phyloP scores from a whole-genome alignment of 768 basidiomycete species.

The Russula sp. region DNA sequence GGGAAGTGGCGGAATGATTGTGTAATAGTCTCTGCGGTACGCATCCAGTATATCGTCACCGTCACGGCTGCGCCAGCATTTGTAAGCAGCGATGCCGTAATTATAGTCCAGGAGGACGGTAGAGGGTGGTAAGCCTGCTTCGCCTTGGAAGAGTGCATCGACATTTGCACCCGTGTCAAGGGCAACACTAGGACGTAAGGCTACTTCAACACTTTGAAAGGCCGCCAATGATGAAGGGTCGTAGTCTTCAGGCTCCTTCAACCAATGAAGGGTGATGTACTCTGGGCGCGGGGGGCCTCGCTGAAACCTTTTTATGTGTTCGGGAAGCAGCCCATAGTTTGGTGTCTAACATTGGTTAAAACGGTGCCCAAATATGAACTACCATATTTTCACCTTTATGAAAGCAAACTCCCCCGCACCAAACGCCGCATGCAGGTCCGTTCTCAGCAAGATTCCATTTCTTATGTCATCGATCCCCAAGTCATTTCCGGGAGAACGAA shows the following conservation, averaged over 20 bases:
- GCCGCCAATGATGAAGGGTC: not conserved
- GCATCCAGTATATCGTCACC: not conserved
- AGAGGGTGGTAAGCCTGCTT: not conserved
- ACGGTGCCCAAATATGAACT: not conserved
- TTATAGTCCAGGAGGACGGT: not conserved
- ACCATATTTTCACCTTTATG: not conserved
- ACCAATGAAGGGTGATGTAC: not conserved
- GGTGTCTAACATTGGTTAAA: conserved; percentile 6
- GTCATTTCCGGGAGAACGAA: not conserved
- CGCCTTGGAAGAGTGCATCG: not conserved
- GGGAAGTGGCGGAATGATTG: not conserved
- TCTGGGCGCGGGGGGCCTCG: not conserved
- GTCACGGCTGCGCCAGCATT: not conserved
- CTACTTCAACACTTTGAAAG: not conserved
- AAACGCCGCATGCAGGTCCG: not conserved
- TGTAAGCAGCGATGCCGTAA: not conserved
- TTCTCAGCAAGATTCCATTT: not conserved
- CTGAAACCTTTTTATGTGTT: not conserved
- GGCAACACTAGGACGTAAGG: not conserved
- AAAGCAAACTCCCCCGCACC: not conserved
- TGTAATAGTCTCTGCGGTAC: not conserved
- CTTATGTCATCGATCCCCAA: not conserved
- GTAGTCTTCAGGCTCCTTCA: not conserved
- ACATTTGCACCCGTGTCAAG: not conserved
- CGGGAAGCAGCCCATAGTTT: not conserved